Evolutionary conservation across 1,139 yeast genomes (phyloP).

Genomic region (Sugiyamaella xylanicola): DNA sequence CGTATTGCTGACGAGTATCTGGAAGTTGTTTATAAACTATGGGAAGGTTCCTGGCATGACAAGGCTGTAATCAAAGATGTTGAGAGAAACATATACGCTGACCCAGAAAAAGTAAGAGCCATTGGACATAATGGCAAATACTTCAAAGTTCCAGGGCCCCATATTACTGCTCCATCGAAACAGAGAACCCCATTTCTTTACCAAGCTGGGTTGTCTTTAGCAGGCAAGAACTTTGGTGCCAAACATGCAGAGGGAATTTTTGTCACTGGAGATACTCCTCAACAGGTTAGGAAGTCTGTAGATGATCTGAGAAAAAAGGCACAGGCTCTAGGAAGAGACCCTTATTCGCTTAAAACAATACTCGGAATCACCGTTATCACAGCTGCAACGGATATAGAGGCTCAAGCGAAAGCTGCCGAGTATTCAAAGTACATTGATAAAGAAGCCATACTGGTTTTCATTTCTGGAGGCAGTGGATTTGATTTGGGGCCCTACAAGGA

Average conservation of each 20-base stretch:
- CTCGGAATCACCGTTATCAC: slow-evolving; percentile 34
- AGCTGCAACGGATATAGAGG: slow-evolving; percentile 43
- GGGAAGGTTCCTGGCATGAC: slow-evolving; percentile 48
- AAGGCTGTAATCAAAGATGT: slow-evolving; percentile 44
- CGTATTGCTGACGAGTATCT: slow-evolving; percentile 46
- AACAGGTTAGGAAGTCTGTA: slow-evolving; percentile 25
- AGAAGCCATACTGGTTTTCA: slow-evolving; percentile 41
- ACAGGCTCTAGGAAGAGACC: slow-evolving; percentile 36
- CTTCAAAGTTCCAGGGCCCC: slow-evolving; percentile 47
- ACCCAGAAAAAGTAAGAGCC: slow-evolving; percentile 43
- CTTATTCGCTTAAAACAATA: slow-evolving; percentile 38
- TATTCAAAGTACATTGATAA: slow-evolving; percentile 34
- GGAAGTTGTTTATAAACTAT: slow-evolving; percentile 44
- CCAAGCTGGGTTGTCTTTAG: slow-evolving; percentile 54
- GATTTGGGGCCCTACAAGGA: slow-evolving; percentile 34
- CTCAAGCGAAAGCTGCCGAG: slow-evolving; percentile 36
- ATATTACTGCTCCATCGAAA: slow-evolving; percentile 45
- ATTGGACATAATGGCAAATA: slow-evolving; percentile 46
- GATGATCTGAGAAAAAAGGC: slow-evolving; percentile 37
- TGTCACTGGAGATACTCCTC: slow-evolving; percentile 43
- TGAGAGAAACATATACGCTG: slow-evolving; percentile 41
- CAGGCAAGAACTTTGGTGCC: slow-evolving; percentile 51
- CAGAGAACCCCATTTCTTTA: slow-evolving; percentile 49
- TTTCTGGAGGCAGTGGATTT: slow-evolving; percentile 45
- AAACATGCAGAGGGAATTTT: slow-evolving; percentile 44